phyloP scores from a whole-genome alignment of 352 stramenopile species.

The Globisporangium splendens region DNA sequence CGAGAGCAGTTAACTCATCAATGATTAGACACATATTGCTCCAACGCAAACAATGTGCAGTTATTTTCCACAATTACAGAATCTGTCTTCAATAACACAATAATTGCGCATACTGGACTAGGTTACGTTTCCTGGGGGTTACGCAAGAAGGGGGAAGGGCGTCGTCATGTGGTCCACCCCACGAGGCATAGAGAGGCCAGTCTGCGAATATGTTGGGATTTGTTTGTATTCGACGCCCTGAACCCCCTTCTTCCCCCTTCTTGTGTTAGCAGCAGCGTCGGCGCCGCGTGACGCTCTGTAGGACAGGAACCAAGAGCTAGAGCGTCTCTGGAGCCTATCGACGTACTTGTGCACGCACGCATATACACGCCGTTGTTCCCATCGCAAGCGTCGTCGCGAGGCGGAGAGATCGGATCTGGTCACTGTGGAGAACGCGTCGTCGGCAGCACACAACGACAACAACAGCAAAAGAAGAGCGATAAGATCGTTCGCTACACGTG shows the following conservation, averaged over 20 bases:
- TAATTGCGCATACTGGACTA: too few relatives aligned
- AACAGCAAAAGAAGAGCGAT: too few relatives aligned
- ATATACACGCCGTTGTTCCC: neutral
- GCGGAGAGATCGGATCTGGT: neutral
- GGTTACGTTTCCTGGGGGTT: too few relatives aligned
- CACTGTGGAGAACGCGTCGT: neutral
- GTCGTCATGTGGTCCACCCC: neutral
- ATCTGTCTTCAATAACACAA: too few relatives aligned
- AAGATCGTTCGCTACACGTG: too few relatives aligned
- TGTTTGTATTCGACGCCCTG: neutral
- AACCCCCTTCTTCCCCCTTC: neutral
- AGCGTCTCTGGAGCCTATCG: neutral
- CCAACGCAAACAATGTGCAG: too few relatives aligned
- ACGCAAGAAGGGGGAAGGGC: neutral
- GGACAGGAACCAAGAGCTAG: neutral
- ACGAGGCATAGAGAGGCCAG: neutral
- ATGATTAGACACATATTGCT: too few relatives aligned
- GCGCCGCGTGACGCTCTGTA: neutral
- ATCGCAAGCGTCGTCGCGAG: neutral
- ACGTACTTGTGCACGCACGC: neutral
- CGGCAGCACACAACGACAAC: neutral
- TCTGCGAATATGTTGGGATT: neutral
- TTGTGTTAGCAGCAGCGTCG: too few relatives aligned
- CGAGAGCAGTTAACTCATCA: too few relatives aligned
- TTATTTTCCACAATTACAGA: too few relatives aligned